Base-by-base conservation (phyloP, 2,329 filamentous ascomycete species). In the Chrysoporthe puriensis region DNA sequence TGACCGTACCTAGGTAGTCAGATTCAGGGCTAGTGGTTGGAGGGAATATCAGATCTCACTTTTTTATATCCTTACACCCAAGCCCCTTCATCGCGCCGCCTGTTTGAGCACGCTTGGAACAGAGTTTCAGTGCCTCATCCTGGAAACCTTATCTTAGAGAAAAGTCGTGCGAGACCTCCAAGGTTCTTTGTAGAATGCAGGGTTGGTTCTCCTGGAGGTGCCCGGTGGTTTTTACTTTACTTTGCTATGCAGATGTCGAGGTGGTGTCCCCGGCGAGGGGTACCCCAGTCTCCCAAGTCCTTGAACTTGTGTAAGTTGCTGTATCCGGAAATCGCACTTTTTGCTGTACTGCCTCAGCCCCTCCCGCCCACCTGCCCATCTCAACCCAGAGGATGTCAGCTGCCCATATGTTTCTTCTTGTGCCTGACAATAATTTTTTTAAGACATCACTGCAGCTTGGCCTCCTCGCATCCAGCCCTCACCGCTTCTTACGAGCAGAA, bases 11-110 rank as follows among this genome's bases (percentile, higher is more conserved):
- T 16, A 9, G 32, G 8, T 52, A n/a, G 44, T 40, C 32, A 9
- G 32, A 16, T 52, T 62, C 60, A 52, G 60, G 60, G 8, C 26
- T 62, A 52, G 60, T 40, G 60, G 26, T 52, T 52, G 16, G 40
- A 26, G 44, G 36, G 42, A 40, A 13, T 14, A 42, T 62, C 44
- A 62, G 14, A 52, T 62, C 16, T 62, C 60, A 62, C 32, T 40
- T 62, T 62, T 50, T 52, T 32, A n/a, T 50, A 50, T 40, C 59
- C 59, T 32, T 61, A 43, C 57, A 14, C 13, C 18, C 13, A 18
- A 32, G 43, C 59, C 59, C 59, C 26, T 61, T 61, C 59, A 48
- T 61, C 43, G 42, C 43, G 43, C 21, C n/a, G 36, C 43, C 43
- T 61, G 59, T 61, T 61, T 61, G 59, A 60, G 36, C 57, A 14